A percentile compares a stretch with the other conserved stretches of the same genome.
phyloP scores from a whole-genome alignment of 805 yeast species.

The Pachysolen tannophilus region DNA sequence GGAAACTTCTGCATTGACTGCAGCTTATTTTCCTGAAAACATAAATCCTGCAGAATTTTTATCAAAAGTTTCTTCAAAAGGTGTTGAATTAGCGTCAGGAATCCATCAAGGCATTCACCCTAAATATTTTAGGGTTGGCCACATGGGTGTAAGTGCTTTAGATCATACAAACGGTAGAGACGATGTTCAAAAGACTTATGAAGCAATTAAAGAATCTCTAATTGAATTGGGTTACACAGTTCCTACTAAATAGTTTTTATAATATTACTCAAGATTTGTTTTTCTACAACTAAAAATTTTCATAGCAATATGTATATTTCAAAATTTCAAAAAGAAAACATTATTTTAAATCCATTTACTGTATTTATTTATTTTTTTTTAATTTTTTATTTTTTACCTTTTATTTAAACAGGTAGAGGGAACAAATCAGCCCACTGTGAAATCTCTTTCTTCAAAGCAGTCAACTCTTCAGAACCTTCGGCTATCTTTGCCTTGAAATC shows the following conservation, averaged over 20 bases:
- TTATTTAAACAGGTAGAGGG: constrained; percentile 56
- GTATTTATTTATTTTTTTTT: not conserved
- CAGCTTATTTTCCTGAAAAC: constrained; percentile 74
- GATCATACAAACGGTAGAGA: constrained; percentile 32
- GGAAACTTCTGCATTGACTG: constrained; percentile 72
- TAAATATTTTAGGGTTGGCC: constrained; percentile 89
- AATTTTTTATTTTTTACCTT: not conserved
- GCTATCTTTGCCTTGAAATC: constrained; percentile 85
- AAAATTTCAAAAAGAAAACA: not conserved
- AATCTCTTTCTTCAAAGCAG: constrained; percentile 66
- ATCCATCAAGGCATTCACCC: constrained; percentile 73
- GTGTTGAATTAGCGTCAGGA: constrained; percentile 83
- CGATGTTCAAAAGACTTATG: constrained; percentile 44
- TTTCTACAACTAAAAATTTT: not conserved
- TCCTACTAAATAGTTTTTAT: too few relatives aligned
- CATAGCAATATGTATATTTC: not conserved
- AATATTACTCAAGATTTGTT: not conserved
- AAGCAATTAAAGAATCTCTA: constrained; percentile 36
- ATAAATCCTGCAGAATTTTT: constrained; percentile 63
- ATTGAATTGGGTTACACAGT: constrained; percentile 26
- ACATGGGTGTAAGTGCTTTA: constrained; percentile 81
- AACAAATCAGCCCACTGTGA: constrained; percentile 85
- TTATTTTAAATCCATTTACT: not conserved
- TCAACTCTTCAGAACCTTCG: constrained; percentile 63
- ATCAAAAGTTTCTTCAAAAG: constrained; percentile 47